Evolutionary conservation across 2,329 filamentous ascomycete species (phyloP).

Genomic region (Madurella mycetomatis): DNA sequence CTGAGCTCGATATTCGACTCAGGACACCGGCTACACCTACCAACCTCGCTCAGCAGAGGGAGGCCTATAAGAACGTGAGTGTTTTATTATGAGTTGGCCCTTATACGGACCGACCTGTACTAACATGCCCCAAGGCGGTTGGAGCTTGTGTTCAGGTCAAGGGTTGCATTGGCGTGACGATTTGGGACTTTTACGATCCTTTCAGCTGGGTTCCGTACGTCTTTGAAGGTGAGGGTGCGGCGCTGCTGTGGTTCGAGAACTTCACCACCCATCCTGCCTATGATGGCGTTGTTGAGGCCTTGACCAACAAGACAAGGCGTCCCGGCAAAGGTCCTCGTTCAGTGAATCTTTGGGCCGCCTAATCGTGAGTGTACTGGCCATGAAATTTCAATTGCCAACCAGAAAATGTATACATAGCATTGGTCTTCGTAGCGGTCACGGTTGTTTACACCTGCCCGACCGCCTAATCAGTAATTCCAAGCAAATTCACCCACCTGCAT

Average conservation of each 20-base stretch:
- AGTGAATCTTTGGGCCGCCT: neutral
- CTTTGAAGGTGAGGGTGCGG: constrained; percentile 35
- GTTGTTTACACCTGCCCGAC: no score
- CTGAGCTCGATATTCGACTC: constrained; percentile 55
- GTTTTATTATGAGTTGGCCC: neutral
- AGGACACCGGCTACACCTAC: constrained; percentile 35
- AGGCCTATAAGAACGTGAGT: constrained; percentile 38
- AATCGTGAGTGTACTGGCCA: no score
- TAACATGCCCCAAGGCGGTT: constrained; percentile 23
- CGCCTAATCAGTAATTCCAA: no score
- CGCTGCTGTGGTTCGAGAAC: constrained; percentile 34
- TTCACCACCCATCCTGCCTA: constrained; percentile 28
- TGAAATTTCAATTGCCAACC: no score
- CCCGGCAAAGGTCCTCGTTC: constrained; percentile 1
- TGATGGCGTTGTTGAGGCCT: constrained; percentile 22
- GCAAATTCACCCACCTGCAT: no score
- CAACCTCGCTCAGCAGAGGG: constrained; percentile 42
- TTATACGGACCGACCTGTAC: neutral
- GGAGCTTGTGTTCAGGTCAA: constrained; percentile 33
- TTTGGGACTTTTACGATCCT: constrained; percentile 42
- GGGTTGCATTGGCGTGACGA: constrained; percentile 40
- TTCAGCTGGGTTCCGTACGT: constrained; percentile 38
- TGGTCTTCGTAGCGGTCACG: no score
- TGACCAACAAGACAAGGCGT: constrained; percentile 20
- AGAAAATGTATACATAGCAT: no score